Conservation (phyloP, 83 land plant genomes). For the Picea abies region DNA sequence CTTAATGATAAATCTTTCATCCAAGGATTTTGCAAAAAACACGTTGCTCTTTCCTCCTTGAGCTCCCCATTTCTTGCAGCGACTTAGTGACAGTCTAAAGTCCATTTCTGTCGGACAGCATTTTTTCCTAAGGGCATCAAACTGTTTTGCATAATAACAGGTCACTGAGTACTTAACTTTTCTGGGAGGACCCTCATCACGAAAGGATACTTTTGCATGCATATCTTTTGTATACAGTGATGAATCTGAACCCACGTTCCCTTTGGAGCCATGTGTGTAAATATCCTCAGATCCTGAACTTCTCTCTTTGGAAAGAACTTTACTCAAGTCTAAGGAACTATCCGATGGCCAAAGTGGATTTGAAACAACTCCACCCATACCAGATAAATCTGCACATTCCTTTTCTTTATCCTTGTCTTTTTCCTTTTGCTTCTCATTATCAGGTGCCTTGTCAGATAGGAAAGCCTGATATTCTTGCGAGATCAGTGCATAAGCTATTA, state of each 20-base stretch:
- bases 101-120: constrained; percentile 78
- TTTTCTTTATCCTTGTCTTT: constrained; percentile 37
- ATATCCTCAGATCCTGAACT: constrained; percentile 11
- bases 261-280: constrained; percentile 4
- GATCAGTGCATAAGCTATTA: constrained; percentile 71
- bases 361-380: neutral
- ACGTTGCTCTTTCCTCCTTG: constrained; percentile 97
- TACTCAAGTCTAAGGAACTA: neutral
- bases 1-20: constrained; percentile 87
- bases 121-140: constrained; percentile 69
- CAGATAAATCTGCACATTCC: too few species aligned
- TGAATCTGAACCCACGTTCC: constrained; percentile 9
- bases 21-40: constrained; percentile 87
- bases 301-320: constrained; percentile 9
- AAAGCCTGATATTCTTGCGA: constrained; percentile 51
- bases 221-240: constrained; percentile 39
- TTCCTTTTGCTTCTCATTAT: constrained; percentile 20
- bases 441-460: constrained; percentile 25
- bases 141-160: constrained; percentile 86
- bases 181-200: constrained; percentile 32
- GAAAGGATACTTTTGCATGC: constrained; percentile 56
- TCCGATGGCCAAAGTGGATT: neutral
- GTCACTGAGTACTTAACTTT: constrained; percentile 70
- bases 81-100: constrained; percentile 74
- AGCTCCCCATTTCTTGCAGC: constrained; percentile 90